Evolutionary conservation across 2,329 filamentous ascomycete genomes (phyloP).

Genomic region (Sphaerostilbella broomeana): DNA sequence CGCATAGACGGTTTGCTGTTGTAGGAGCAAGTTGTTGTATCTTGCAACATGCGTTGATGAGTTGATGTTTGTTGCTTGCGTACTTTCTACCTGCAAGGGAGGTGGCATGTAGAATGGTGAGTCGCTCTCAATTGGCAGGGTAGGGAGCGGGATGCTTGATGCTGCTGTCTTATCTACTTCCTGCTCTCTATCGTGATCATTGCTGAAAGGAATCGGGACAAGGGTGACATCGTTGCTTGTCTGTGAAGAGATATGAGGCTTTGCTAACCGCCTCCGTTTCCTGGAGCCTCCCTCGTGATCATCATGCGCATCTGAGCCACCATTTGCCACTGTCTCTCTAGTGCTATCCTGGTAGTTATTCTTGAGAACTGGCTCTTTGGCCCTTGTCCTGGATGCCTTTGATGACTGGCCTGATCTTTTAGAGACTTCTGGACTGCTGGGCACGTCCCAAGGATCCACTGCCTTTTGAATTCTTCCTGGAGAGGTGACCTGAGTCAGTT

Average conservation of each 20-base stretch:
- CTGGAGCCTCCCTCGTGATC: conserved; percentile 8
- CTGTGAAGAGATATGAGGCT: conserved; percentile 13
- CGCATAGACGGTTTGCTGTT: conserved; percentile 3
- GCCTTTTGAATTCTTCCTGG: conserved; percentile 9
- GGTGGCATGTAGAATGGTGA: conserved; percentile 29
- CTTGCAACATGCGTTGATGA: conserved; percentile 15
- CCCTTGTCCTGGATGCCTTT: conserved; percentile 4
- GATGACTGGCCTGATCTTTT: neutral
- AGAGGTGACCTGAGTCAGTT: conserved; percentile 29
- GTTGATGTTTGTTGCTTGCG: conserved; percentile 27
- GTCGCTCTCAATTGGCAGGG: conserved; percentile 21
- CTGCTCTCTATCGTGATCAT: conserved; percentile 13
- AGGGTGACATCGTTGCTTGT: conserved; percentile 22
- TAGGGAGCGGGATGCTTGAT: conserved; percentile 7
- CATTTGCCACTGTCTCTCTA: neutral
- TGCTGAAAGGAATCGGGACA: conserved; percentile 20
- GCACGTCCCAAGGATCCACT: conserved; percentile 38
- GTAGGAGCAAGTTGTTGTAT: conserved; percentile 5
- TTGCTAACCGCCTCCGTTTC: conserved; percentile 21
- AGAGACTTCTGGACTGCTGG: conserved; percentile 33
- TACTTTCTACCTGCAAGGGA: conserved; percentile 29
- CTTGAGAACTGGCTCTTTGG: neutral
- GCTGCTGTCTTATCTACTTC: conserved; percentile 8
- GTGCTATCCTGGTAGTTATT: neutral
- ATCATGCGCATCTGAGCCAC: neutral